Percentiles rank a stretch among this genome's conserved stretches.
These are phyloP conservation scores for Backusella westeae DNA, from an alignment of 192 early-diverging fungal species.

Conservation along the genomic window DNA sequence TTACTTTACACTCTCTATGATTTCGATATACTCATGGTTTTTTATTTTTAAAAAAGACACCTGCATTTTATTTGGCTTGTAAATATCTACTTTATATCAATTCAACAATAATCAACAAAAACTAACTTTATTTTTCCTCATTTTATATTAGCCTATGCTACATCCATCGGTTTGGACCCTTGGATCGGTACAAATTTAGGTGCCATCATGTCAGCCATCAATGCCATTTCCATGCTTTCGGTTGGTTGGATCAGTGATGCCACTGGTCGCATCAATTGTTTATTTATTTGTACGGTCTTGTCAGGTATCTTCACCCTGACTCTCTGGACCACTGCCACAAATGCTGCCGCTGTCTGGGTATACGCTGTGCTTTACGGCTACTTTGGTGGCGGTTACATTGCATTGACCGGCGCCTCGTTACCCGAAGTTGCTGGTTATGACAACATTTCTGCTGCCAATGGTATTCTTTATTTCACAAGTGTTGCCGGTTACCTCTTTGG, in stretches of 20 bases:
- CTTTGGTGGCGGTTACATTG: constrained; percentile 45
- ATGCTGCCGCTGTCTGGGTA: constrained; percentile 16
- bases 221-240: constrained; percentile 18
- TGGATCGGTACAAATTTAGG: constrained; percentile 8
- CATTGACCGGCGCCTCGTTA: constrained; percentile 32
- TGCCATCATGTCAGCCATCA: constrained; percentile 21
- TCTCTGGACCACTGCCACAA: neutral
- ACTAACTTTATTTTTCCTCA: neutral
- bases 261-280: neutral
- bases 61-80: constrained; percentile 18
- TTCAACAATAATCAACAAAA: neutral
- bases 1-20: neutral
- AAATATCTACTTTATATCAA: neutral
- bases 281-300: neutral
- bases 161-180: constrained; percentile 8
- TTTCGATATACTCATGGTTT: neutral
- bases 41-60: constrained; percentile 3
- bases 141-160: constrained; percentile 24
- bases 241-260: constrained; percentile 15
- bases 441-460: constrained; percentile 30
- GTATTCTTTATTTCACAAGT: constrained; percentile 38
- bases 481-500: constrained; percentile 40
- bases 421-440: constrained; percentile 41
- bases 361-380: constrained; percentile 46
- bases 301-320: neutral